phyloP scores from a whole-genome alignment of 2,329 filamentous ascomycete genomes.

The Metarhizium sp. region DNA sequence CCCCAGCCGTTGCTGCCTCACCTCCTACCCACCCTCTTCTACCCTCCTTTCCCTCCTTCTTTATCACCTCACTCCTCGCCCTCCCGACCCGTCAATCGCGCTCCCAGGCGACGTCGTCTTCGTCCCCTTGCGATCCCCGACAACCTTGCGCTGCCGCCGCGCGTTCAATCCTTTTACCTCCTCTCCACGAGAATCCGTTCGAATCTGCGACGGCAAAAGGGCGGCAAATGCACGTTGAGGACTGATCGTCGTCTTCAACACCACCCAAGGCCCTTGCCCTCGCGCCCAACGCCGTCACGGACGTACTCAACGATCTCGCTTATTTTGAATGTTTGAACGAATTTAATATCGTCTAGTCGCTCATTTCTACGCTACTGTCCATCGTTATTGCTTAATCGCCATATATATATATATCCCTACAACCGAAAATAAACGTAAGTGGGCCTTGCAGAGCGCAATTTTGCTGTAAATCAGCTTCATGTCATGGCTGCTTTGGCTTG shows the following conservation, averaged over 20 bases:
- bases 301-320: slow-evolving; percentile 17
- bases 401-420: slow-evolving; percentile 10
- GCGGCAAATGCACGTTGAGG: slow-evolving; percentile 22
- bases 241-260: slow-evolving; percentile 18
- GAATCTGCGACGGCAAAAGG: slow-evolving; percentile 18
- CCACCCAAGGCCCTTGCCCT: slow-evolving; percentile 5
- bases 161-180: slow-evolving; percentile 8
- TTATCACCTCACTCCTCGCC: slow-evolving; percentile 16
- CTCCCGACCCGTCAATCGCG: slow-evolving; percentile 19
- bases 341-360: slow-evolving; percentile 34
- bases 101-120: slow-evolving; percentile 23
- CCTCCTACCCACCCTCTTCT: slow-evolving; percentile 19
- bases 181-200: slow-evolving; percentile 10
- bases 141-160: slow-evolving; percentile 14
- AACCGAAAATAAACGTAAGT: slow-evolving; percentile 12
- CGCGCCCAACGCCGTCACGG: slow-evolving; percentile 13
- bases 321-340: slow-evolving; percentile 14
- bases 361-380: slow-evolving; percentile 23
- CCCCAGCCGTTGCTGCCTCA: slow-evolving; percentile 11
- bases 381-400: slow-evolving; percentile 3
- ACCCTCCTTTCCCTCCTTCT: slow-evolving; percentile 14
- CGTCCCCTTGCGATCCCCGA: slow-evolving; percentile 20
- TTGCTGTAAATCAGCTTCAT: neutral
- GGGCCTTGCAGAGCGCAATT: neutral
- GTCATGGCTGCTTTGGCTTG: neutral